Conservation (phyloP, 2,329 filamentous ascomycete species). For the Ophiostoma sp. region DNA sequence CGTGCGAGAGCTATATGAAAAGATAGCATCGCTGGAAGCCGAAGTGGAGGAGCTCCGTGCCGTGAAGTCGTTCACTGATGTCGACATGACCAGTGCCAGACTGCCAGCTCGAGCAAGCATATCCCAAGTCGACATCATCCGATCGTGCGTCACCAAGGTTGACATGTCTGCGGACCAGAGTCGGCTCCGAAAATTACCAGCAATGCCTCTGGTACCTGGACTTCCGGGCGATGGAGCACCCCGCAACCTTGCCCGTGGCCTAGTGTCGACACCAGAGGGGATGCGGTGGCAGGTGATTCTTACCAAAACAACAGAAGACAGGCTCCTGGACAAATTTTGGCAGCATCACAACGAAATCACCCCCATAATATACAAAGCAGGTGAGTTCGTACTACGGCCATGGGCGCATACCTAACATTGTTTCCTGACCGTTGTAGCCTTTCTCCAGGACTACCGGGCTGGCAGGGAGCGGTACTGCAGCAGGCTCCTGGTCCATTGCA, state of each 20-base stretch:
- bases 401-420: no score
- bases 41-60: slow-evolving; percentile 1
- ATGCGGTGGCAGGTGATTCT: slow-evolving; percentile 18
- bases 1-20: slow-evolving; percentile 19
- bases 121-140: slow-evolving; percentile 4
- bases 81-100: neutral
- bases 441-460: slow-evolving; percentile 19
- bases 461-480: slow-evolving; percentile 21
- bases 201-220: neutral
- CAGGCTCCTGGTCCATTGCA: slow-evolving; percentile 20
- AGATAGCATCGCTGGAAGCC: slow-evolving; percentile 18
- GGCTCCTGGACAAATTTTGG: slow-evolving; percentile 21
- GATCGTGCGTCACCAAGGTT: slow-evolving; percentile 15
- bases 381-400: neutral
- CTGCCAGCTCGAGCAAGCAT: neutral
- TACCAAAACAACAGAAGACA: neutral
- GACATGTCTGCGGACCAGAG: no score
- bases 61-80: neutral
- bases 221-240: slow-evolving; percentile 3
- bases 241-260: neutral
- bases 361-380: slow-evolving; percentile 19
- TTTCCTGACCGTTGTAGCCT: slow-evolving; percentile 9
- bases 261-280: neutral
- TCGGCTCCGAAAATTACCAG: neutral
- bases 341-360: slow-evolving; percentile 18